phyloP scores from a whole-genome alignment of 2,329 filamentous ascomycete species.

The Setomelanomma holmii region DNA sequence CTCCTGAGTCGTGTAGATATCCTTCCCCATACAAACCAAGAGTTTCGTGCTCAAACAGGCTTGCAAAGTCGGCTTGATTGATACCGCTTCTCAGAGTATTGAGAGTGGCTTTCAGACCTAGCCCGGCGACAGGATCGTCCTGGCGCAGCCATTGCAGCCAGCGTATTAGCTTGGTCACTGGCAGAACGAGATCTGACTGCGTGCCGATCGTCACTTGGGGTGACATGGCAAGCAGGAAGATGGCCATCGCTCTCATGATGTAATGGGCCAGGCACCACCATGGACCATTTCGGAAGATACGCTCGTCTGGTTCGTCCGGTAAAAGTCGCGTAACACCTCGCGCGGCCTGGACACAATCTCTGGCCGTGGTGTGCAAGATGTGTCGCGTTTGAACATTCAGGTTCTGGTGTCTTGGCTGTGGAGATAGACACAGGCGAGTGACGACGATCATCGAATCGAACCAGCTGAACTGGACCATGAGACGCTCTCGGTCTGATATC shows the following conservation, averaged over 20 bases:
- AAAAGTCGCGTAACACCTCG: background rate
- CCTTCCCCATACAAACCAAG: background rate
- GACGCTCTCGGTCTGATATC: constrained; percentile 2
- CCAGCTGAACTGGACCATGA: constrained; percentile 8
- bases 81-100: background rate
- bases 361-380: background rate
- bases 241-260: constrained; percentile 8
- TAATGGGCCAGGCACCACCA: constrained; percentile 13
- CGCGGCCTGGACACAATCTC: constrained; percentile 6
- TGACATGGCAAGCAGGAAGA: constrained; percentile 2
- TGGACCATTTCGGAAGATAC: constrained; percentile 4
- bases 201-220: constrained; percentile 2
- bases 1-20: background rate
- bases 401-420: background rate
- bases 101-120: background rate
- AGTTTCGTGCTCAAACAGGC: background rate
- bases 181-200: constrained; percentile 1
- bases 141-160: constrained; percentile 7
- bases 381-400: background rate
- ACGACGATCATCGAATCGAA: constrained; percentile 6
- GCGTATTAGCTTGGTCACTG: constrained; percentile 4
- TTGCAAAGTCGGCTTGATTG: background rate
- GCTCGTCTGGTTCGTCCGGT: background rate
- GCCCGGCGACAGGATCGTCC: background rate
- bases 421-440: constrained; percentile 5